These are phyloP conservation scores for Lecanoromycetidae sp. DNA, from an alignment of 2,329 filamentous ascomycete species.

Conservation along the genomic window DNA sequence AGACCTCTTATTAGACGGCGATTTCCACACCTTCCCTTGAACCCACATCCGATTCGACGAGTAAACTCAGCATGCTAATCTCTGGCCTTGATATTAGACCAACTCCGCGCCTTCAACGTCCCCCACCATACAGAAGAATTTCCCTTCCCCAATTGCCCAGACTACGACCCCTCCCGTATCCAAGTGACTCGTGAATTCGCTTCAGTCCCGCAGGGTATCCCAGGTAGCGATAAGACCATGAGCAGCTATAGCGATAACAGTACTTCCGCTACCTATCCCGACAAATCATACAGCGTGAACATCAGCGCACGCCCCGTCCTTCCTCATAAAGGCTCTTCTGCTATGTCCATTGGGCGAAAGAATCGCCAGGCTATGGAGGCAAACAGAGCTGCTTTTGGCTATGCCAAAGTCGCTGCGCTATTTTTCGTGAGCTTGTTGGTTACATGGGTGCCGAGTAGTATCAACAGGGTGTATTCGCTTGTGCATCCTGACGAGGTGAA, in stretches of 20 bases:
- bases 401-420: constrained; percentile 14
- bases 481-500: constrained; percentile 42
- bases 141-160: not conserved
- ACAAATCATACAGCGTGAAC: not conserved
- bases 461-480: constrained; percentile 63
- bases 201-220: not conserved
- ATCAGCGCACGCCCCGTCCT: not conserved
- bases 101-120: constrained; percentile 10
- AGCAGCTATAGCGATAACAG: not conserved
- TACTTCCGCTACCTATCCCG: too few species aligned
- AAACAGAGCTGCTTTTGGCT: constrained; percentile 12
- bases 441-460: constrained; percentile 46
- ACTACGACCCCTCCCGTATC: not conserved
- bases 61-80: too few species aligned
- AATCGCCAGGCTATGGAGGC: constrained; percentile 10
- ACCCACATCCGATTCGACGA: too few species aligned
- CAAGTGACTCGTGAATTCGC: constrained; percentile 1
- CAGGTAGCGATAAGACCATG: not conserved
- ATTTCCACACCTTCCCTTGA: too few species aligned
- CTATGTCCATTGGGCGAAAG: not conserved
- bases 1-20: too few species aligned
- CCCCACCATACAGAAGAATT: not conserved
- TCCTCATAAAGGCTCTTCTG: not conserved
- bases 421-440: constrained; percentile 17
- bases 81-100: too few species aligned